phyloP scores from a whole-genome alignment of 2,329 filamentous ascomycete species.

The Plenodomus lindquistii region DNA sequence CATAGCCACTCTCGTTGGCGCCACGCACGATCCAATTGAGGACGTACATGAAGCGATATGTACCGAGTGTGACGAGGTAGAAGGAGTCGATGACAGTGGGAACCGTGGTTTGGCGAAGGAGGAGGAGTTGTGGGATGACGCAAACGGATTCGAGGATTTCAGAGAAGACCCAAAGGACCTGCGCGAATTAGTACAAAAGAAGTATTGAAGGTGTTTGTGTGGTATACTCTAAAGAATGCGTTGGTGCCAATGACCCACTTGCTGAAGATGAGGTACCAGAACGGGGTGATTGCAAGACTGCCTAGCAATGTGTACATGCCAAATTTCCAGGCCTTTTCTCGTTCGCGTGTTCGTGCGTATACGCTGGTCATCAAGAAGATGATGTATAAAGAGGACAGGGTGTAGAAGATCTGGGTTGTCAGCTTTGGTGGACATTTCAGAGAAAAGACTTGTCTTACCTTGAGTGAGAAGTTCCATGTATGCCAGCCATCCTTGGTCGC shows the following conservation, averaged over 20 bases:
- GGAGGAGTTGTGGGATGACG: conserved; percentile 85
- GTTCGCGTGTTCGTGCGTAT: conserved; percentile 84
- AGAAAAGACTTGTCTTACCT: conserved; percentile 44
- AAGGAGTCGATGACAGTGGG: conserved; percentile 97
- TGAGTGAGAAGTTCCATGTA: conserved; percentile 72
- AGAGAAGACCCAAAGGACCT: conserved; percentile 87
- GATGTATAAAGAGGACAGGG: conserved; percentile 81
- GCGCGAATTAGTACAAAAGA: conserved; percentile 2
- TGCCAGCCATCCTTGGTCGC: conserved; percentile 36
- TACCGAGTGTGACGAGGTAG: conserved; percentile 85
- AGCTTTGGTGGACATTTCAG: not conserved
- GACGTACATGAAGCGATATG: conserved; percentile 87
- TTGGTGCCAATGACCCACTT: conserved; percentile 46
- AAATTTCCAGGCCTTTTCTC: conserved; percentile 92
- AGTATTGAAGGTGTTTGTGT: not conserved
- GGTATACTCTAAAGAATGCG: conserved; percentile 47
- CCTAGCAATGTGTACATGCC: conserved; percentile 70
- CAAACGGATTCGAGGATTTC: conserved; percentile 90
- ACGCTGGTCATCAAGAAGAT: conserved; percentile 84
- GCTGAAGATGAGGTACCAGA: conserved; percentile 72
- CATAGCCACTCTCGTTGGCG: conserved; percentile 59
- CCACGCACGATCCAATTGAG: conserved; percentile 84
- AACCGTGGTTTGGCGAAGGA: conserved; percentile 91
- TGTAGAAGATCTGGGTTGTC: conserved; percentile 69
- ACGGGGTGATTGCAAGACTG: conserved; percentile 69